Evolutionary conservation across 2,329 filamentous ascomycete genomes (phyloP), one percentile per base, ranked within the genome.

Genomic region (Colletotrichum salicis): DNA sequence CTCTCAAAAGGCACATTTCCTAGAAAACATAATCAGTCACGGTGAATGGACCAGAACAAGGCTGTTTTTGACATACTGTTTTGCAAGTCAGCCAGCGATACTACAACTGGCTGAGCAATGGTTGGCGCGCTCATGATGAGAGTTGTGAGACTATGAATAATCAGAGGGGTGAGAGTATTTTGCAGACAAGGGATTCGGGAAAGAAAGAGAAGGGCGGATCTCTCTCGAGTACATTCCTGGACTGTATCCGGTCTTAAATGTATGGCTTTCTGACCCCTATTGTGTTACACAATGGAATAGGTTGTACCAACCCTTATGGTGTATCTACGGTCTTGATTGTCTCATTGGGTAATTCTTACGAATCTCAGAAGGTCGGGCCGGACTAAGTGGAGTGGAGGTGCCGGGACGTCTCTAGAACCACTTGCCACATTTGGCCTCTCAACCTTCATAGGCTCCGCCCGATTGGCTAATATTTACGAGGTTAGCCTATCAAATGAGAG

Each of bases 1-100:
- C 88, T 88, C 64, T 89, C 87, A 62, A 94, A 92, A 0, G 92
- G 86, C 54, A 96, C 86, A 69, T 87, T 88, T 22, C 90, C 92
- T 94, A 29, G 27, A 5, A 10, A 15, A 6, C 51, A 56, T 35
- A 57, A 4, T 33, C 73, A 41, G 24, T 2, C 4, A 10, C 2
- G 3, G 1, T 2, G 3, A 22, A 13, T 13, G 1, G 37, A 19
- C 7, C 6, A 13, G 6, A 15, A 10, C 1, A 1, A 15, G 19
- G 6, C 4, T 11, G 35, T 19, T 19, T 4, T 11, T 31, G 11
- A 15, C 82, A 75, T 84, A 90, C 89, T 88, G 75, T 82, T 85
- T 75, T 88, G 85, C 41, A 92, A 84, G 73, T 91, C 89, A 31
- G 87, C 78, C 13, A 92, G 82, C 55, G 88, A 90, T 27, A 92